Evolutionary conservation across 768 basidiomycete species (phyloP).

Genomic region (Chiua virens): DNA sequence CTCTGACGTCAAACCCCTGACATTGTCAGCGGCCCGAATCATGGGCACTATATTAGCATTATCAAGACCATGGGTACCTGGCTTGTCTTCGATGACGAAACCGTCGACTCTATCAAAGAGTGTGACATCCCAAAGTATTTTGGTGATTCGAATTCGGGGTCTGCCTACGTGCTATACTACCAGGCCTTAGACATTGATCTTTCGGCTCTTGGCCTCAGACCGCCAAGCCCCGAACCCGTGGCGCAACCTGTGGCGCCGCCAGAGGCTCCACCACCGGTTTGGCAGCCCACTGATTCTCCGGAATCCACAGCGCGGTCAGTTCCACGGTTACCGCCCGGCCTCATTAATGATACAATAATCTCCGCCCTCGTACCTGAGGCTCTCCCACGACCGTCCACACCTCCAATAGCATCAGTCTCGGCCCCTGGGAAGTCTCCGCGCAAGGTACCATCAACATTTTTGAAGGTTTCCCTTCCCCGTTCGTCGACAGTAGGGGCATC

Average conservation of each 20-base stretch:
- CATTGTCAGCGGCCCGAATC: constrained; percentile 82
- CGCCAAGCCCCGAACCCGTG: constrained; percentile 23
- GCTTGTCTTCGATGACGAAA: constrained; percentile 96
- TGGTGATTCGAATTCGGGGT: constrained; percentile 84
- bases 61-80: constrained; percentile 83
- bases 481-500: constrained; percentile 14
- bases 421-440: constrained; percentile 25
- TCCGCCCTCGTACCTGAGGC: constrained; percentile 15
- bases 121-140: constrained; percentile 91
- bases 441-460: constrained; percentile 15
- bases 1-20: constrained; percentile 15
- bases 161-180: constrained; percentile 97
- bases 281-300: constrained; percentile 27
- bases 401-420: constrained; percentile 20
- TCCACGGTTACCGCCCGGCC: constrained; percentile 39
- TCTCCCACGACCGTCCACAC: constrained; percentile 18
- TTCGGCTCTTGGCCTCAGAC: constrained; percentile 63
- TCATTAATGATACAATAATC: constrained; percentile 26
- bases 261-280: constrained; percentile 11
- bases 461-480: constrained; percentile 18
- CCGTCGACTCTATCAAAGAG: constrained; percentile 85
- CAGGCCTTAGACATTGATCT: constrained; percentile 88
- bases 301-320: constrained; percentile 19
- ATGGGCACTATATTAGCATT: constrained; percentile 96
- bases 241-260: constrained; percentile 13